Conservation (phyloP, 768 basidiomycete genomes). For the Boletus edulis region DNA sequence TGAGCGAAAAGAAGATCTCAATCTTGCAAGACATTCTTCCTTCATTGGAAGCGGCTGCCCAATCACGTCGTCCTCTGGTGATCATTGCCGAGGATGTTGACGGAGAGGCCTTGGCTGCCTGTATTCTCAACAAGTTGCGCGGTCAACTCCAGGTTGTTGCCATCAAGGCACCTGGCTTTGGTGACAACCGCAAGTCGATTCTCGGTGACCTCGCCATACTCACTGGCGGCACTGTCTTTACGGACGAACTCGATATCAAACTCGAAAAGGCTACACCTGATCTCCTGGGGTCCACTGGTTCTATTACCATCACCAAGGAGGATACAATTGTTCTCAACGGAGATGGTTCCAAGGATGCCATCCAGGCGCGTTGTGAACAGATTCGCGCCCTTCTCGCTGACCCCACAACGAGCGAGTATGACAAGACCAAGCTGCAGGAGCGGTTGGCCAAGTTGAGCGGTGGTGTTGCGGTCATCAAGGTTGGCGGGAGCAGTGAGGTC, state of each 20-base stretch:
- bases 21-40: slow-evolving; percentile 96
- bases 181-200: slow-evolving; percentile 98
- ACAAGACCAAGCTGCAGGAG: slow-evolving; percentile 93
- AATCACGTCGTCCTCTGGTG: slow-evolving; percentile 84
- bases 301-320: slow-evolving; percentile 84
- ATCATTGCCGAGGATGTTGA: slow-evolving; percentile 99
- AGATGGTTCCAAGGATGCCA: slow-evolving; percentile 79
- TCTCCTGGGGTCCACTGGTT: slow-evolving; percentile 87
- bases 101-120: slow-evolving; percentile 95
- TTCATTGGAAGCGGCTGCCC: slow-evolving; percentile 76
- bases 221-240: slow-evolving; percentile 97
- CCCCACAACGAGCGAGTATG: slow-evolving; percentile 86
- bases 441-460: slow-evolving; percentile 68
- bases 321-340: slow-evolving; percentile 86
- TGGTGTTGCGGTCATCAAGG: slow-evolving; percentile 92
- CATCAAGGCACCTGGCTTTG: slow-evolving; percentile 97
- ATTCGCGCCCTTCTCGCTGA: slow-evolving; percentile 83
- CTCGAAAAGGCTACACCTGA: slow-evolving; percentile 51
- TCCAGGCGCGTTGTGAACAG: slow-evolving; percentile 94
- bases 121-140: slow-evolving; percentile 98
- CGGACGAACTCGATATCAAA: slow-evolving; percentile 94
- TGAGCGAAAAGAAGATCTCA: slow-evolving; percentile 98
- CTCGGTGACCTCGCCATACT: slow-evolving; percentile 96
- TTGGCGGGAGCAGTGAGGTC: slow-evolving; percentile 90
- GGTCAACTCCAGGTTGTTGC: slow-evolving; percentile 93